Conservation (phyloP, 2,329 filamentous ascomycete species). For the Pyricularia sp. region DNA sequence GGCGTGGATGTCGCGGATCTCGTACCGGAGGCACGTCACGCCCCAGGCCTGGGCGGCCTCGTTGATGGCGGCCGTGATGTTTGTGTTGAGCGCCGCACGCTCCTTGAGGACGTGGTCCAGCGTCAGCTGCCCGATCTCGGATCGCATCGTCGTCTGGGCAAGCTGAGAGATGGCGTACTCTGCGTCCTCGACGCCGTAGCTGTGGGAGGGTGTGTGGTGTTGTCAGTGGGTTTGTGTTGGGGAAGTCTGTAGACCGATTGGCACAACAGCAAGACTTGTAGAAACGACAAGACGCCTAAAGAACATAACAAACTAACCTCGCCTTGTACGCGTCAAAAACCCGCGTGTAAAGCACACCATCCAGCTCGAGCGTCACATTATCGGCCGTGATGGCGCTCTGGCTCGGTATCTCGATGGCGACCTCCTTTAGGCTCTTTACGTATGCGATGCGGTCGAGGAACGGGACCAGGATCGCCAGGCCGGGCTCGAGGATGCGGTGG, state of each 20-base stretch:
- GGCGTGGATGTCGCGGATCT: constrained; percentile 96
- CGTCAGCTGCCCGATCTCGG: constrained; percentile 90
- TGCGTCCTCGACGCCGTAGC: constrained; percentile 95
- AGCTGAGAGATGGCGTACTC: constrained; percentile 98
- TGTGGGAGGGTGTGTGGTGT: constrained; percentile 20
- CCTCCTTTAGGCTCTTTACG: constrained; percentile 94
- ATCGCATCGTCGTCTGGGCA: constrained; percentile 97
- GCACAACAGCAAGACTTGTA: background rate
- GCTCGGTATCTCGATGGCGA: constrained; percentile 89
- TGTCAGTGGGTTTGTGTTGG: background rate
- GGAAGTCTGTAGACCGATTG: background rate
- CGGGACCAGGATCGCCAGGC: constrained; percentile 76
- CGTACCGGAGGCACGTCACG: constrained; percentile 88
- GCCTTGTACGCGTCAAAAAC: constrained; percentile 98
- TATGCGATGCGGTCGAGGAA: constrained; percentile 94
- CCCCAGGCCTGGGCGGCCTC: constrained; percentile 96
- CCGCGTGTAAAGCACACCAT: constrained; percentile 88
- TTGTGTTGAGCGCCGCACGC: constrained; percentile 87
- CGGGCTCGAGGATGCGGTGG: constrained; percentile 82
- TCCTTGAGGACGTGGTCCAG: constrained; percentile 98
- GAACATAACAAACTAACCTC: constrained; percentile 40
- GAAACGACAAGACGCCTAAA: background rate
- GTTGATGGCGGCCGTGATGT: constrained; percentile 98
- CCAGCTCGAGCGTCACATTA: constrained; percentile 92
- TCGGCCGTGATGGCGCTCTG: constrained; percentile 97